Base-by-base conservation (phyloP, 345 rosid species). In the Hirschfeldia incana region DNA sequence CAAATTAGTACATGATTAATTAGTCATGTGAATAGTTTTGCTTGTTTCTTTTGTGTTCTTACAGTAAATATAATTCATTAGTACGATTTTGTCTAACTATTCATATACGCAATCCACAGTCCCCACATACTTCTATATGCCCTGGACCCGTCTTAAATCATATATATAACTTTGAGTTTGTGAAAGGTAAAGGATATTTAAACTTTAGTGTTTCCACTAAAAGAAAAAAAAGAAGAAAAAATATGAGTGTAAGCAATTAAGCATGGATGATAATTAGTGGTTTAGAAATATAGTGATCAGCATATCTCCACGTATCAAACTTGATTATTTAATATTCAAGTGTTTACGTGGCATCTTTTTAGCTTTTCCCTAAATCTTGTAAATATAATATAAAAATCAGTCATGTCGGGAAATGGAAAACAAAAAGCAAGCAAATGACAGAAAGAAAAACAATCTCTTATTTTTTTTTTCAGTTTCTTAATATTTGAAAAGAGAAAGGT, bases 381-480 rank as follows among this genome's bases (percentile, higher is more conserved):
- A 59, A 32, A 65, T 75, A 71, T 81, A 66, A 65, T 70, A 44
- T 36, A 80, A 75, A 63, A 64, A 39, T 44, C 8, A 76, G 37
- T 4, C 70, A n/a, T 81, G 77, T 81, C 80, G 83, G 83, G 60
- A 33, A 71, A 81, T 81, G 69, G 70, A 76, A 76, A 76, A 81
- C 83, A 81, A 81, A 80, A 81, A 71, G 83, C 73, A 80, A 76
- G 80, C 73, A 75, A 32, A 70, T 69, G 72, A 55, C 79, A 75
- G 16, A 53, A 13, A 64, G 15, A n/a, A 51, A 5, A 51, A 51
- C 21, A 21, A 21, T 21, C 21, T 21, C 21, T 21, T 21, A 21
- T 21, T 21, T 21, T 21, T 21, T 21, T 21, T 21, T 21, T 21
- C 21, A 21, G 21, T 11, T 69, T 69, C 11, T 53, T 63, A 75